Base-by-base conservation (phyloP, 495 filamentous ascomycete species). In the Melanomma pulvis-pyrius region DNA sequence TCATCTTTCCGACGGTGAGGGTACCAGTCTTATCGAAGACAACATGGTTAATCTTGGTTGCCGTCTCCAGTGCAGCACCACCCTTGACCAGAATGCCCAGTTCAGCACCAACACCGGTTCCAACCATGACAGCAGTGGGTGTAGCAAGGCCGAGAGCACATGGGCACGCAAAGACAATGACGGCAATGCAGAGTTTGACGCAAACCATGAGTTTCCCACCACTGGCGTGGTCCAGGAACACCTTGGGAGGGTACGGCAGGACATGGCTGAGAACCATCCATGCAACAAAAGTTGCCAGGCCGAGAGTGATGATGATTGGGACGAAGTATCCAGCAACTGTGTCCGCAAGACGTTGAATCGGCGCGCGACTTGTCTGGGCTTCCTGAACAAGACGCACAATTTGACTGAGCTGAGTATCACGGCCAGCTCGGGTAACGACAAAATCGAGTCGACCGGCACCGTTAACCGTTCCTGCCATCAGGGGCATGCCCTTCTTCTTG, bases 1-100 rank as follows among this genome's bases (percentile, higher is more conserved):
- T 92, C 94, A 99, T 98, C 75, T 90, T 92, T 0, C 94, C 94
- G 59, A 92, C 86, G 0, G 94, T 99, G 68, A 99, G 81, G 1
- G 94, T 99, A 28, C 94, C 94, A 3, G 94, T 99, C 82, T 99
- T 99, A 79, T 99, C 94, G n/a, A 98, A 87, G n/a, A 99, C 92
- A 46, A 98, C 85, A 61, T 96, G 89, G 17, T 86, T 93, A 71
- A 99, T 83, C 72, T 91, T 93, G 2, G 93, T 99, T 0, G 93
- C 90, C 1, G 86, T 93, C 77, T 99, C 94, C 15, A 99, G 81
- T 28, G 93, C 92, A 41, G 92, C 93, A 28, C 94, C 94, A 55
- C 96, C 93, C 74, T 99, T 99, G 75, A 98, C 90, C 1, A 99
- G 82, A 71, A 99, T 99, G 8, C 94, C 94, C 70, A 97, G 88